A percentile compares a stretch with the other conserved stretches of the same genome.
phyloP scores from a whole-genome alignment of 768 basidiomycete species.

The Calocybe indica region DNA sequence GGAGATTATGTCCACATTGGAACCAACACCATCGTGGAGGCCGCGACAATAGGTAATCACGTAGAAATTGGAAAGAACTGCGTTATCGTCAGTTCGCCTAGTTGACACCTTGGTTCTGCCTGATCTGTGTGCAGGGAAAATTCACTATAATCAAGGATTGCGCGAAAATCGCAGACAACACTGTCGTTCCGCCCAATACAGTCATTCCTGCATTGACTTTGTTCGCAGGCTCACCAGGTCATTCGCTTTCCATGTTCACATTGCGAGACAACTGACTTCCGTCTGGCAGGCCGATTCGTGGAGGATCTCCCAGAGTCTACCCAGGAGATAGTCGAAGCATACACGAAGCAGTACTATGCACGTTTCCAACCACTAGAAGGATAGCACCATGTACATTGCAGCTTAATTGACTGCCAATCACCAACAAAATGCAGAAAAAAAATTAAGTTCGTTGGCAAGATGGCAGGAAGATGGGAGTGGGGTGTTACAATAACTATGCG shows the following conservation, averaged over 20 bases:
- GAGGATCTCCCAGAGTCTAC: slow-evolving; percentile 91
- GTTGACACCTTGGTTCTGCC: neutral
- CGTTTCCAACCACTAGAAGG: slow-evolving; percentile 66
- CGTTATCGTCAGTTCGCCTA: slow-evolving; percentile 64
- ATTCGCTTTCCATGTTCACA: slow-evolving; percentile 7
- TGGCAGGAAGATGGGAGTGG: too few species aligned
- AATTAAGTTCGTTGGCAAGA: too few species aligned
- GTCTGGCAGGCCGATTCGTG: slow-evolving; percentile 59
- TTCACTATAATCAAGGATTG: slow-evolving; percentile 97
- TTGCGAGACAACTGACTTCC: neutral
- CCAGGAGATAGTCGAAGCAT: slow-evolving; percentile 83
- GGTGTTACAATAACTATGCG: too few species aligned
- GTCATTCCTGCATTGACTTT: slow-evolving; percentile 85
- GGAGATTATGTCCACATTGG: slow-evolving; percentile 96
- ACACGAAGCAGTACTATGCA: slow-evolving; percentile 81
- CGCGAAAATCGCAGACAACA: slow-evolving; percentile 82
- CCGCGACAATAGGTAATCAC: slow-evolving; percentile 89
- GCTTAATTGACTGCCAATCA: neutral
- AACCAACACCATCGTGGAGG: slow-evolving; percentile 84
- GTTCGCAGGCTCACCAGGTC: slow-evolving; percentile 89
- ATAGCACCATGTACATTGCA: slow-evolving; percentile 1
- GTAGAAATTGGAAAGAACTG: slow-evolving; percentile 96
- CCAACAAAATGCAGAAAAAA: too few species aligned
- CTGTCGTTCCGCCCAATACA: slow-evolving; percentile 86
- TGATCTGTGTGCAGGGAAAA: slow-evolving; percentile 60